These are phyloP conservation scores for Cercospora berteroae DNA, from an alignment of 2,329 filamentous ascomycete genomes.

Conservation along the genomic window DNA sequence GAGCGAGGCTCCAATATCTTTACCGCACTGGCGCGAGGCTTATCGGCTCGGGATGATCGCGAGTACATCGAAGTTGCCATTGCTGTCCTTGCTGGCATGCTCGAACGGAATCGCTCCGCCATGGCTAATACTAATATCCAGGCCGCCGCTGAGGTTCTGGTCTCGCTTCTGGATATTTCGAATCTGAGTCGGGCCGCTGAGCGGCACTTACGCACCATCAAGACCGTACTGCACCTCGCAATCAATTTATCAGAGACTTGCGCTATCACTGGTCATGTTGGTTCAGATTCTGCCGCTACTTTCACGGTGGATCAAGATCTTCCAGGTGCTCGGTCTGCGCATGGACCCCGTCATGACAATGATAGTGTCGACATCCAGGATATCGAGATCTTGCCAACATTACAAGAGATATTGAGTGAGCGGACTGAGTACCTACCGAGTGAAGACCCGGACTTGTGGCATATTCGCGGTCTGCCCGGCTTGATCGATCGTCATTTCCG, in stretches of 20 bases:
- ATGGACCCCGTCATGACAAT: conserved; percentile 71
- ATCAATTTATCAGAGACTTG: not conserved
- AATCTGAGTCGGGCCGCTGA: conserved; percentile 3
- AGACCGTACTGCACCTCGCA: conserved; percentile 5
- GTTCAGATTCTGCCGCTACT: not conserved
- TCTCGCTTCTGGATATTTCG: not conserved
- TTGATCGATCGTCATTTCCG: conserved; percentile 70
- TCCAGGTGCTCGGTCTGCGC: conserved; percentile 35
- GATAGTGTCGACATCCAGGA: conserved; percentile 62
- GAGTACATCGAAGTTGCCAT: conserved; percentile 4
- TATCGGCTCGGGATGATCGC: not conserved
- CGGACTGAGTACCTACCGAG: not conserved
- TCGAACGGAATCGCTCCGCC: conserved; percentile 12
- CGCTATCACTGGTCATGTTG: not conserved
- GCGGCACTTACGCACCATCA: conserved; percentile 14
- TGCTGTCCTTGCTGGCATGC: conserved; percentile 12
- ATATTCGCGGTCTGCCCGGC: conserved; percentile 48
- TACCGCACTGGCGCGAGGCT: not conserved
- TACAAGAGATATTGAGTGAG: conserved; percentile 52
- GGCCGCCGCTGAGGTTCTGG: conserved; percentile 10
- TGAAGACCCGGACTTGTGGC: conserved; percentile 41
- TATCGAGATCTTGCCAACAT: conserved; percentile 64
- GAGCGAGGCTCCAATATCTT: conserved; percentile 11
- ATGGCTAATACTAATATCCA: conserved; percentile 7
- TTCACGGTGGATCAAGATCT: conserved; percentile 24